Percentiles rank a stretch among this genome's conserved stretches.
These are phyloP conservation scores for Fusarium sp. DNA, from an alignment of 2,329 filamentous ascomycete genomes.

Conservation along the genomic window DNA sequence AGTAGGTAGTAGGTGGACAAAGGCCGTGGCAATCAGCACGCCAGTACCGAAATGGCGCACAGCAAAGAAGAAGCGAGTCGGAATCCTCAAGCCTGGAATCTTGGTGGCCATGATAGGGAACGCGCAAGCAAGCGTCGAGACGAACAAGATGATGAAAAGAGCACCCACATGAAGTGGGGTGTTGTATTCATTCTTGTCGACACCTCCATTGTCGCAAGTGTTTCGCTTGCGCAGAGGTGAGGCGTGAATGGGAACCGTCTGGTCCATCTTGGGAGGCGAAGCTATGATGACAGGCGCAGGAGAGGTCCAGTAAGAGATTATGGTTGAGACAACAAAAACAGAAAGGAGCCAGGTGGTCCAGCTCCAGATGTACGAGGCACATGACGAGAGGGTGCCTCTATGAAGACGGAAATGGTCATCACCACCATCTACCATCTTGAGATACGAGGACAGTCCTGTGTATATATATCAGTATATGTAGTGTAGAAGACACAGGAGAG, in stretches of 20 bases:
- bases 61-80: conserved; percentile 64
- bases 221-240: conserved; percentile 43
- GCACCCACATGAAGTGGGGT: conserved; percentile 68
- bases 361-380: conserved; percentile 51
- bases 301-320: conserved; percentile 44
- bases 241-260: conserved; percentile 20
- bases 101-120: conserved; percentile 66
- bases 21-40: conserved; percentile 79
- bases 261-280: conserved; percentile 14
- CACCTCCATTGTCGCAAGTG: conserved; percentile 47
- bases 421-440: conserved; percentile 52
- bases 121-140: conserved; percentile 60
- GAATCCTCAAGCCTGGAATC: conserved; percentile 65
- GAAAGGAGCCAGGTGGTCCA: conserved; percentile 57
- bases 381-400: conserved; percentile 46
- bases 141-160: conserved; percentile 60
- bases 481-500: conserved; percentile 6
- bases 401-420: conserved; percentile 53
- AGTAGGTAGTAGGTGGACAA: conserved; percentile 78
- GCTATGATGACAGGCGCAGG: conserved; percentile 12
- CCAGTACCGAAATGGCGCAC: conserved; percentile 80
- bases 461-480: background rate
- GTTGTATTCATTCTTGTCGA: conserved; percentile 60
- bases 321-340: conserved; percentile 53
- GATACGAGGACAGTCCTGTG: conserved; percentile 49